Conservation (phyloP, 768 basidiomycete genomes). For the Boletus edulis region DNA sequence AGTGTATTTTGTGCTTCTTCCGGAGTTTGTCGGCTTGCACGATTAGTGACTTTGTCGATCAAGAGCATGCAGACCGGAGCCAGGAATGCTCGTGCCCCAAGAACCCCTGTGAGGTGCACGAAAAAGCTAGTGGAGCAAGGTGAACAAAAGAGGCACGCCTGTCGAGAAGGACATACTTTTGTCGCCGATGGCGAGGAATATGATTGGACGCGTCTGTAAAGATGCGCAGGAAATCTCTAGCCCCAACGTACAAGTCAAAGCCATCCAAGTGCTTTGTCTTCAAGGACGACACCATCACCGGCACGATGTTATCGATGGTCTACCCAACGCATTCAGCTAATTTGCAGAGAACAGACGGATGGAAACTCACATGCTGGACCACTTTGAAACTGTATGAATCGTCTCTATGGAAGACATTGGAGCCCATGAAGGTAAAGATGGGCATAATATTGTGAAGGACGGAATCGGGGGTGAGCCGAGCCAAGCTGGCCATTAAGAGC, state of each 20-base stretch:
- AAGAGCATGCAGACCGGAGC: slow-evolving; percentile 82
- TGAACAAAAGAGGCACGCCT: slow-evolving; percentile 2
- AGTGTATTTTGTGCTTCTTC: slow-evolving; percentile 61
- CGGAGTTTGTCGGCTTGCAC: slow-evolving; percentile 58
- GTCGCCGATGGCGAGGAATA: slow-evolving; percentile 89
- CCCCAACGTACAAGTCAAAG: slow-evolving; percentile 62
- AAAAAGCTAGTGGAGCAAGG: slow-evolving; percentile 63
- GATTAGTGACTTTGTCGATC: slow-evolving; percentile 72
- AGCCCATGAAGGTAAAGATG: slow-evolving; percentile 99
- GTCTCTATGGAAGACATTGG: slow-evolving; percentile 95
- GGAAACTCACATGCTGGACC: slow-evolving; percentile 72
- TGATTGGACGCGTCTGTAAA: slow-evolving; percentile 93
- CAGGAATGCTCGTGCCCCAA: slow-evolving; percentile 80
- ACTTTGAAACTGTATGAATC: slow-evolving; percentile 95
- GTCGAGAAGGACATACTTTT: slow-evolving; percentile 55
- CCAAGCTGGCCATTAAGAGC: slow-evolving; percentile 80
- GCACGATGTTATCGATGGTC: slow-evolving; percentile 93
- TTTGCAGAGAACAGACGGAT: not conserved
- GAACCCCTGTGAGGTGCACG: slow-evolving; percentile 76
- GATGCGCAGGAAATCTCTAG: slow-evolving; percentile 80
- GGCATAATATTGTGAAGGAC: slow-evolving; percentile 96
- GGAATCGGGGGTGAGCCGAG: slow-evolving; percentile 82
- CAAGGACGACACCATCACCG: slow-evolving; percentile 84
- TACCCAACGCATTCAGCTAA: slow-evolving; percentile 27
- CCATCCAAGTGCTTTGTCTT: slow-evolving; percentile 51